Percentiles rank a stretch among this genome's conserved stretches.
Evolutionary conservation across 1,284 basidiomycete genomes (phyloP).

Genomic region (Moesziomyces parantarcticus): DNA sequence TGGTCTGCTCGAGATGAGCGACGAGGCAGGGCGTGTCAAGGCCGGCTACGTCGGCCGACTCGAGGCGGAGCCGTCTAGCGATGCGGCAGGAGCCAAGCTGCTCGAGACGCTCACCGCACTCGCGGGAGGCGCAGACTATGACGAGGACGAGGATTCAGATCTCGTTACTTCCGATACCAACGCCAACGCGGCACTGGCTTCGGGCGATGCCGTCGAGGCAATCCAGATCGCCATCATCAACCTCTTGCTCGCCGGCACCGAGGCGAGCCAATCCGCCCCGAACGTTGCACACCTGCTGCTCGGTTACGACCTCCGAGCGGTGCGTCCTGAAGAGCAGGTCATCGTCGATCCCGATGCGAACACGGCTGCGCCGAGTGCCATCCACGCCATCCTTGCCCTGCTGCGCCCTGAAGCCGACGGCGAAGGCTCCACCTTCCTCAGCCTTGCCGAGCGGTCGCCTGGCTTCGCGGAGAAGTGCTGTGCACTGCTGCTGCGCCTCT

Average conservation of each 20-base stretch:
- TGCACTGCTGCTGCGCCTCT: conserved; percentile 84
- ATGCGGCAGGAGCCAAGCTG: conserved; percentile 45
- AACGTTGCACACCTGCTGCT: conserved; percentile 91
- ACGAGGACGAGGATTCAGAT: conserved; percentile 74
- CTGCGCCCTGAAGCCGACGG: conserved; percentile 37
- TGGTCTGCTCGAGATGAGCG: conserved; percentile 82
- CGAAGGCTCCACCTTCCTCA: conserved; percentile 29
- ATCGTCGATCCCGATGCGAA: conserved; percentile 70
- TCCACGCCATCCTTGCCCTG: conserved; percentile 78
- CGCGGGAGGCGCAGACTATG: conserved; percentile 65
- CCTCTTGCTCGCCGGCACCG: conserved; percentile 83
- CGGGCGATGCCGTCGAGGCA: conserved; percentile 72
- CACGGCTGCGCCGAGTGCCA: conserved; percentile 69
- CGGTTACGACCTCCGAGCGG: conserved; percentile 75
- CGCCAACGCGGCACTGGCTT: conserved; percentile 64
- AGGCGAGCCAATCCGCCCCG: conserved; percentile 76
- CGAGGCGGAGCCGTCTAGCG: conserved; percentile 69
- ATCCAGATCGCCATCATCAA: conserved; percentile 85
- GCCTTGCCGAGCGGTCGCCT: conserved; percentile 70
- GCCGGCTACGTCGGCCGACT: conserved; percentile 81
- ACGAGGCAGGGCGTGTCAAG: conserved; percentile 86
- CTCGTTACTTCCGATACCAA: conserved; percentile 71
- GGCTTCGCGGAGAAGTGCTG: conserved; percentile 87
- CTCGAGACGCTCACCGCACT: conserved; percentile 63
- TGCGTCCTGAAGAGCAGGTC: conserved; percentile 69